Evolutionary conservation across 192 early-diverging fungal genomes (phyloP).

Genomic region (Dimargaris xerosporica): DNA sequence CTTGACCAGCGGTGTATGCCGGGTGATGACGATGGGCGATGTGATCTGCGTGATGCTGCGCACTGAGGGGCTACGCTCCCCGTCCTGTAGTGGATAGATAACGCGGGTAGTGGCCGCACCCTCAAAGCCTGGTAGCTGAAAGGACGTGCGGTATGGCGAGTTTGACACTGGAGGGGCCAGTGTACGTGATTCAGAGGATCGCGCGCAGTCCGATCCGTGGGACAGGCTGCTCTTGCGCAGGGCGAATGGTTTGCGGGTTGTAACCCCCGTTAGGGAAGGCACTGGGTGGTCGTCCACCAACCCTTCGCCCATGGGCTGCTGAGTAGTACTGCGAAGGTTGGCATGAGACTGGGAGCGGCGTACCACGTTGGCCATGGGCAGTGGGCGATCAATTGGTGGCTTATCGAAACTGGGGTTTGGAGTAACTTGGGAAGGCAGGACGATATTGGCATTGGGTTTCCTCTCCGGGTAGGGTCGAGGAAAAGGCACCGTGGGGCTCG

Average conservation of each 20-base stretch:
- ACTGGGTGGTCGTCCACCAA: not conserved
- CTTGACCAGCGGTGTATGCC: not conserved
- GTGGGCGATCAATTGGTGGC: no score
- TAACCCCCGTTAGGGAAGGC: not conserved
- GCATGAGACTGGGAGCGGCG: slow-evolving; percentile 4
- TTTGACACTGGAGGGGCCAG: no score
- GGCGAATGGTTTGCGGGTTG: not conserved
- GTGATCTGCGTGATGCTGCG: slow-evolving; percentile 2
- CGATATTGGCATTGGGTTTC: no score
- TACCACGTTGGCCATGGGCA: not conserved
- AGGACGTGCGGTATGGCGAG: not conserved
- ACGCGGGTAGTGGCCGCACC: not conserved
- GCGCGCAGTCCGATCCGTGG: no score
- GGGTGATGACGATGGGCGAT: slow-evolving; percentile 11
- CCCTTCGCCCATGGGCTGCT: not conserved
- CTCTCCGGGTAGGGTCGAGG: no score
- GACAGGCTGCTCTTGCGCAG: slow-evolving; percentile 6
- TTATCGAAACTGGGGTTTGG: no score
- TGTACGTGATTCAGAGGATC: no score
- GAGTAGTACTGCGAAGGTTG: not conserved
- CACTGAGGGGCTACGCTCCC: not conserved
- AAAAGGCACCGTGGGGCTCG: no score
- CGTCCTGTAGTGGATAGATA: not conserved
- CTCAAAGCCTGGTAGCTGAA: not conserved
- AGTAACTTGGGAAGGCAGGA: no score